Conservation (phyloP, 2,329 filamentous ascomycete genomes). For the Hypomyces rosellus region DNA sequence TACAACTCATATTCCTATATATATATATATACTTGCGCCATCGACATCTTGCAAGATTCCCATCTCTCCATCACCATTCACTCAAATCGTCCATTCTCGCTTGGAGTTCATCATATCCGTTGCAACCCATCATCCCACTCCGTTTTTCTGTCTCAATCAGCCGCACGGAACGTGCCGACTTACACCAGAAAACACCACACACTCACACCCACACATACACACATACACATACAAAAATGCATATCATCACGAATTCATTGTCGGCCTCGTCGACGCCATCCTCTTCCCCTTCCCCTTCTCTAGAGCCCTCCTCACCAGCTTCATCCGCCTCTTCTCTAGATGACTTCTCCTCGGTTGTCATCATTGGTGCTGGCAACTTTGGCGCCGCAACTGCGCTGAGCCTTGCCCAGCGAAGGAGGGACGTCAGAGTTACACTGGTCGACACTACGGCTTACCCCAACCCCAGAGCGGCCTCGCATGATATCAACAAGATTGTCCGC, state of each 20-base stretch:
- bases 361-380: conserved; percentile 39
- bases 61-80: no score
- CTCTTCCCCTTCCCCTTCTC: conserved; percentile 5
- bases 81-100: no score
- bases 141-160: no score
- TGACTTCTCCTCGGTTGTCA: conserved; percentile 22
- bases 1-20: no score
- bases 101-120: no score
- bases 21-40: no score
- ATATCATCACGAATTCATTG: conserved; percentile 7
- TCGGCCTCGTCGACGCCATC: background rate
- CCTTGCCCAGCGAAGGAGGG: conserved; percentile 23
- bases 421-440: conserved; percentile 28
- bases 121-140: no score
- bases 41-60: no score
- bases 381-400: conserved; percentile 37
- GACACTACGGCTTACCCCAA: conserved; percentile 31
- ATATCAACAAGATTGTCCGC: conserved; percentile 39
- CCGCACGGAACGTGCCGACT: background rate
- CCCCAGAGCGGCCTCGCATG: conserved; percentile 39
- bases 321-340: conserved; percentile 8
- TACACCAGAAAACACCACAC: background rate
- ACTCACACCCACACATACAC: background rate
- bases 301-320: conserved; percentile 7
- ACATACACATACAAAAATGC: background rate